Evolutionary conservation across 176 grass and related monocot genomes (phyloP), one percentile per base, ranked within the genome.

Genomic region (Avena eriantha): DNA sequence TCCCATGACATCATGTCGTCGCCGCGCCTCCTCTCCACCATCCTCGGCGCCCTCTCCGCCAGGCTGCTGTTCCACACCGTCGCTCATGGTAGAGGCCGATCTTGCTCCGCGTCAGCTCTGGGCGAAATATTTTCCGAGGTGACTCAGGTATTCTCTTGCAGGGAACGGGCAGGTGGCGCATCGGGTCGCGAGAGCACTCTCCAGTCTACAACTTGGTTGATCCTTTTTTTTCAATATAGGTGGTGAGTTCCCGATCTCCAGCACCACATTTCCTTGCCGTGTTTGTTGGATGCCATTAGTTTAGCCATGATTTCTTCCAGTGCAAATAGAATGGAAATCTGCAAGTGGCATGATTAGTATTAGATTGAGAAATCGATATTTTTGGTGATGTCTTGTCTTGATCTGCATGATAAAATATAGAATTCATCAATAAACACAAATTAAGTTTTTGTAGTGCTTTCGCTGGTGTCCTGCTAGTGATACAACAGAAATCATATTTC

Each of bases 161-260:
- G 95, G 91, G 14, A 87, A 71, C 22, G 90, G 29, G 34, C 72
- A 81, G 64, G 47, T 58, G 64, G 21, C 82, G 41, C 51, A 88
- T 58, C 89, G 88, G 71, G 79, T 76, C 8, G 89, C 89, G 76
- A 95, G 89, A 79, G 80, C 88, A n/a, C 43, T 93, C 17, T 88
- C 82, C 85, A 97, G 81, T 93, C 16, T 88, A 80, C 85, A 97
- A 84, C 76, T 84, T 95, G 83, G 90, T 92, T 79, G 91, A 95
- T 87, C 58, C 91, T 50, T 67, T 93, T 47, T 47, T 35, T 95
- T 97, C 74, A 97, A 90, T 76, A 87, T 76, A 87, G 88, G 90
- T 93, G 89, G 91, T 93, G 83, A 59, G 36, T 14, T 54, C 76
- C 21, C 17, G 72, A 19, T 78, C 73, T 9, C 61, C 47, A 18